These are phyloP conservation scores for Beauveria brongniartii DNA, from an alignment of 2,329 filamentous ascomycete species.

Conservation along the genomic window DNA sequence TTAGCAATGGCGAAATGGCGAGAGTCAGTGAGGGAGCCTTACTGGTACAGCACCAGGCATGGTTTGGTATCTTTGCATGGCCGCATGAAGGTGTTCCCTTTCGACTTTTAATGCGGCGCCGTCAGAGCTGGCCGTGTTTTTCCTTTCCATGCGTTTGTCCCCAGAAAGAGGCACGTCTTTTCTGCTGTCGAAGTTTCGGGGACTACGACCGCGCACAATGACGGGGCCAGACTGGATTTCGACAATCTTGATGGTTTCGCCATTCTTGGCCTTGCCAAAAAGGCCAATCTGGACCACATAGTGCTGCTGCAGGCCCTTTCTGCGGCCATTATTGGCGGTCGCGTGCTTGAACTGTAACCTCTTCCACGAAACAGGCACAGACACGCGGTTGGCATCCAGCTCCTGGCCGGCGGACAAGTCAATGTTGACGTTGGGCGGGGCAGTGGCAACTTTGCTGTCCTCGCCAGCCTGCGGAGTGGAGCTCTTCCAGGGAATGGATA, in stretches of 20 bases:
- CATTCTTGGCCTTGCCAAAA: conserved; percentile 60
- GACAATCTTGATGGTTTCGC: conserved; percentile 65
- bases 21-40: not conserved
- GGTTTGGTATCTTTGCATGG: conserved; percentile 20
- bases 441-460: conserved; percentile 39
- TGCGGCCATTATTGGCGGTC: conserved; percentile 88
- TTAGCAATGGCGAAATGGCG: conserved; percentile 11
- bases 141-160: conserved; percentile 40
- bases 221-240: conserved; percentile 89
- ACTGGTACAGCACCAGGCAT: conserved; percentile 10
- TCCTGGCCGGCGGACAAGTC: conserved; percentile 53
- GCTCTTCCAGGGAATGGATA: conserved; percentile 94
- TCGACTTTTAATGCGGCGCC: conserved; percentile 26
- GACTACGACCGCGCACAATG: conserved; percentile 86
- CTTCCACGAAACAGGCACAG: conserved; percentile 86
- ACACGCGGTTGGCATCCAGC: conserved; percentile 71
- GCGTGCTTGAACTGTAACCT: conserved; percentile 91
- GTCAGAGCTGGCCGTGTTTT: conserved; percentile 31
- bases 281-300: conserved; percentile 84
- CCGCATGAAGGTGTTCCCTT: conserved; percentile 22
- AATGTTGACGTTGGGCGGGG: conserved; percentile 47
- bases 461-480: conserved; percentile 47
- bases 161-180: conserved; percentile 72
- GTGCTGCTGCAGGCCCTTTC: conserved; percentile 92
- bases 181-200: conserved; percentile 85